These are phyloP conservation scores for Hypoxylon sp. DNA, from an alignment of 2,329 filamentous ascomycete genomes.

Conservation along the genomic window DNA sequence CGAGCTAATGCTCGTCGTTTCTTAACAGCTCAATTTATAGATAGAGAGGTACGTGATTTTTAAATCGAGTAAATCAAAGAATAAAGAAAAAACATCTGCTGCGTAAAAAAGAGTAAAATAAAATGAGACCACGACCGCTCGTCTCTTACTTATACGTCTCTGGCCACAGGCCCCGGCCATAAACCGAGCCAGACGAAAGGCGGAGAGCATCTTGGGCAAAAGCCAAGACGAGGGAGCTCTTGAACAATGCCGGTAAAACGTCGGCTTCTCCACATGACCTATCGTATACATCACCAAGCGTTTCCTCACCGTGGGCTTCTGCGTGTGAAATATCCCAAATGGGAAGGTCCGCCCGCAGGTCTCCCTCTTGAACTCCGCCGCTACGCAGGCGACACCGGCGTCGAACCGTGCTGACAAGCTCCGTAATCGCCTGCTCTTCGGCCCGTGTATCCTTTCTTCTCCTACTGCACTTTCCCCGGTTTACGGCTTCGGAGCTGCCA, in stretches of 20 bases:
- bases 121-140: neutral
- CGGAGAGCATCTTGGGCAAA: slow-evolving; percentile 3
- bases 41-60: slow-evolving; percentile 6
- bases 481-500: neutral
- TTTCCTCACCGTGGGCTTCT: slow-evolving; percentile 8
- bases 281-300: neutral
- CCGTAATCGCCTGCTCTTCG: slow-evolving; percentile 16
- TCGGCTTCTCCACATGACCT: slow-evolving; percentile 32
- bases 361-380: slow-evolving; percentile 10
- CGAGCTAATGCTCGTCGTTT: neutral
- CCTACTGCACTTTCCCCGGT: neutral
- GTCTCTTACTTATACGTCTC: slow-evolving; percentile 16
- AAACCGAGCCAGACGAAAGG: neutral
- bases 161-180: slow-evolving; percentile 6
- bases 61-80: neutral
- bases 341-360: slow-evolving; percentile 32
- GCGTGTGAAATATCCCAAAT: slow-evolving; percentile 10
- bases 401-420: slow-evolving; percentile 12
- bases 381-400: slow-evolving; percentile 21
- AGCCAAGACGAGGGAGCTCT: slow-evolving; percentile 24
- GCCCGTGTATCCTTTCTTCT: slow-evolving; percentile 30
- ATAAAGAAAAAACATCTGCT: neutral
- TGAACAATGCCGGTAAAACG: slow-evolving; percentile 33
- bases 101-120: neutral
- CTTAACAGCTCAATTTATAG: neutral